Evolutionary conservation across 2,329 filamentous ascomycete genomes (phyloP).

Genomic region (Hansfordia pulvinata): DNA sequence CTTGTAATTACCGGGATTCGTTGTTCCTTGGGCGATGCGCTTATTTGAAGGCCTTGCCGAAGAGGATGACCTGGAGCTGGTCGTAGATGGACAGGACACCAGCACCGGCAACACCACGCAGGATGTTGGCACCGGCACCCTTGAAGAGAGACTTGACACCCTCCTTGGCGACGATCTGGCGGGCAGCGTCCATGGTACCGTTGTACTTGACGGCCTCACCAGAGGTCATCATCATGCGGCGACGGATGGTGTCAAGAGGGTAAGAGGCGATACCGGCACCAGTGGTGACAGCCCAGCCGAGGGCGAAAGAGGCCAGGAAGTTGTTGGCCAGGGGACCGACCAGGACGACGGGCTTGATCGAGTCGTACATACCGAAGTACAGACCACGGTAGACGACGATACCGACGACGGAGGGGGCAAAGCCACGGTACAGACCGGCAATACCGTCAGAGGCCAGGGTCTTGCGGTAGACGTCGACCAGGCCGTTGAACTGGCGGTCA

Average conservation of each 20-base stretch:
- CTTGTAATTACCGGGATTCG: no score
- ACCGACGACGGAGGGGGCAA: conserved; percentile 98
- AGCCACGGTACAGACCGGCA: conserved; percentile 99
- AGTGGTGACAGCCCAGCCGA: conserved; percentile 98
- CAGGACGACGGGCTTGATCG: conserved; percentile 97
- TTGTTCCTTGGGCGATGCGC: no score
- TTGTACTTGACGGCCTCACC: conserved; percentile 99
- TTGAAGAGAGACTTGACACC: conserved; percentile 99
- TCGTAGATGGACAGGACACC: conserved; percentile 99
- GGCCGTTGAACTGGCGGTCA: conserved; percentile 99
- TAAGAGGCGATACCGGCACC: conserved; percentile 99
- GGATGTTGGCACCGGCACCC: conserved; percentile 99
- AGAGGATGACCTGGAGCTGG: conserved; percentile 96
- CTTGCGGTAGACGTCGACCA: conserved; percentile 99
- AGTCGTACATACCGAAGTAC: conserved; percentile 99
- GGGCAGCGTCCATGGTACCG: conserved; percentile 85
- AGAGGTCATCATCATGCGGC: conserved; percentile 99
- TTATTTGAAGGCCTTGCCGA: conserved; percentile 98
- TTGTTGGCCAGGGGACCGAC: conserved; percentile 85
- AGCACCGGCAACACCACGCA: conserved; percentile 99
- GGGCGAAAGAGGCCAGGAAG: conserved; percentile 98
- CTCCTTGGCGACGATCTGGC: conserved; percentile 95
- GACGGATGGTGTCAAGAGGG: conserved; percentile 99
- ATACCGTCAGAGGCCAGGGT: conserved; percentile 97
- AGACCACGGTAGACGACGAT: conserved; percentile 99